phyloP scores from a whole-genome alignment of 2,329 filamentous ascomycete species.

The Cordyceps pruinosa region DNA sequence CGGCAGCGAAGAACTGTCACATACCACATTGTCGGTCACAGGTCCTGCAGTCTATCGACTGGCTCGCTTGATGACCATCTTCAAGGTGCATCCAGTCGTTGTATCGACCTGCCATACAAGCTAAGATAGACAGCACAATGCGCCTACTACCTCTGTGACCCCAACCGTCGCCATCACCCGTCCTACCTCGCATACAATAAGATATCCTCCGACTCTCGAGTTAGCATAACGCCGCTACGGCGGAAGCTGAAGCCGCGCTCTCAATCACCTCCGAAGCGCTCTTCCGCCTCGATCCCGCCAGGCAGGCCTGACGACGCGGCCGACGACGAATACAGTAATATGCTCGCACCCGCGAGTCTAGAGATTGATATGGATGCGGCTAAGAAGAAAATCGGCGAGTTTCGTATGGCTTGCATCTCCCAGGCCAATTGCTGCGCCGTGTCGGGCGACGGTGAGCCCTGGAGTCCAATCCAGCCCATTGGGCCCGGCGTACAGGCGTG shows the following conservation, averaged over 20 bases:
- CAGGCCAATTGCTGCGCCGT: conserved; percentile 14
- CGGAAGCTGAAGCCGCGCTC: neutral
- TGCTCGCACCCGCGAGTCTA: neutral
- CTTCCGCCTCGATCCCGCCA: neutral
- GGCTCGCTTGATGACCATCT: neutral
- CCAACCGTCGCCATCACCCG: neutral
- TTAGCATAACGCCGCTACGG: neutral
- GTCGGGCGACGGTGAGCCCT: conserved; percentile 16
- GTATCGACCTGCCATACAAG: neutral
- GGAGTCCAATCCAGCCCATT: conserved; percentile 10
- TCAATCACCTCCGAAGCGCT: neutral
- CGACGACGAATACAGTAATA: neutral
- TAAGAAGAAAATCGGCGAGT: neutral
- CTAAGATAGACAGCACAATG: neutral
- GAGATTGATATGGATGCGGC: neutral
- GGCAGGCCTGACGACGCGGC: neutral
- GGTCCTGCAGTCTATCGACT: neutral
- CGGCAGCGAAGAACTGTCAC: neutral
- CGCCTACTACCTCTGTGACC: neutral
- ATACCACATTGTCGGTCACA: neutral
- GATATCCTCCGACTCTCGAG: neutral
- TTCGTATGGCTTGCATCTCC: neutral
- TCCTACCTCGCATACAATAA: neutral
- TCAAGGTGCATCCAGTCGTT: neutral
- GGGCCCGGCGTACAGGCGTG: conserved; percentile 18